Evolutionary conservation across 371 early-diverging fungal genomes (phyloP), one percentile per base, ranked within the genome.

Genomic region (Mucor velutinosus): DNA sequence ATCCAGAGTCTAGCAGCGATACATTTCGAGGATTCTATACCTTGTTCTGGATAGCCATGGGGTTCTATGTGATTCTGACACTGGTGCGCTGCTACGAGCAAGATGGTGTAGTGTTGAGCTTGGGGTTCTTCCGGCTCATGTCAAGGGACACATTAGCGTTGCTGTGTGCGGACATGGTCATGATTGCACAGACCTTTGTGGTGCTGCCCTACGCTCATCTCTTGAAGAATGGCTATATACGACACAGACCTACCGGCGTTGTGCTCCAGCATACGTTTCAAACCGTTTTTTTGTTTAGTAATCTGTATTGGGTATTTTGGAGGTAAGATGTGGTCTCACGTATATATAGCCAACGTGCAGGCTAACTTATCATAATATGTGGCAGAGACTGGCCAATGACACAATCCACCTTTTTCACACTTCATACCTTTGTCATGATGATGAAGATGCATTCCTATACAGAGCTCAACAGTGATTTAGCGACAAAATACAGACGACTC

Each of bases 371-470:
- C n/a, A n/a, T n/a, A n/a, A 45, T 7, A 55, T 23, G 63, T 56
- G 56, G 33, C 67, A 84, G 87, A 62, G 86, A 91, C 59, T 95
- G 94, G 95, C 89, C 89, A 25, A 94, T 94, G 93, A 89, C 93
- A 11, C 95, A 95, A 80, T 86, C 90, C 11, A 92, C 92, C 41
- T 91, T 90, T 64, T 93, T 95, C 72, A 86, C 89, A 0, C 77
- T 95, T 45, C 97, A 97, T 76, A 82, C 91, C 3, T 90, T 93
- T 55, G 87, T 93, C 12, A 94, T 94, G 90, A 78, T 95, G 74
- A 93, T 96, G 94, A 97, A 97, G 75, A 87, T 93, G 78, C 94
- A 95, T 71, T 95, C 96, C 19, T 97, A 97, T 69, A 86, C 86
- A 10, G 77, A 82, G 32, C 78, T 85, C 58, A 95, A 94, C 75